Base-by-base conservation (phyloP, 169 alveolate genomes). In the Plasmodium inui region DNA sequence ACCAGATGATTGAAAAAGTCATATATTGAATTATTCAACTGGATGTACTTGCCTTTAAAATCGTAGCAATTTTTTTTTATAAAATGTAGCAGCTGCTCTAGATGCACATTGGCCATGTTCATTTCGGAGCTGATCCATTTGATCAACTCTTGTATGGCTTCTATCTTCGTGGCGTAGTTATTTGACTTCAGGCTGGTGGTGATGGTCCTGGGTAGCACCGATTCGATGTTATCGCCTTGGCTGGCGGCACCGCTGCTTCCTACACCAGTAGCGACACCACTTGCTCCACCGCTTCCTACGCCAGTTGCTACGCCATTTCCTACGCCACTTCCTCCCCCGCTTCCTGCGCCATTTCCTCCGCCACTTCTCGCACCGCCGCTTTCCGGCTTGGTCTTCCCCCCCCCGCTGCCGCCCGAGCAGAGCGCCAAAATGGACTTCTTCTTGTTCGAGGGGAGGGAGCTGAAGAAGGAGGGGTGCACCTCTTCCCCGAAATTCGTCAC, bases 31-130 rank as follows among this genome's bases (percentile, higher is more conserved):
- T 17, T 71, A 81, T 90, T 90, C 39, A 90, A 41, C 73, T 81
- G 84, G 30, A 10, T 50, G 57, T 90, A 81, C 50, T 90, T 90
- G 8, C 95, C 95, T 26, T 90, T 90, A 70, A 90, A 90, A 41
- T 90, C 95, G 39, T 81, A 90, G 74, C 95, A 90, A 30, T 90
- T 90, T 17, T 26, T 81, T 70, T 90, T 90, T 39, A 90, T 81
- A 12, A 81, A 72, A 34, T 32, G 19, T 39, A 90, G 32, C 22
- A 90, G 55, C 1, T 81, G 30, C 32, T 90, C 85, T 17, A 70
- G 10, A 39, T 81, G 81, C 1, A 46, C 19, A 30, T 14, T 80
- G 12, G 34, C 55, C 44, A 90, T 14, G 26, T 81, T 61, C 32
- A 17, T 28, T 44, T 80, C 79, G 19, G 30, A 44, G 53, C 83